Percentiles rank a stretch among this genome's conserved stretches.
These are phyloP conservation scores for Zygotorulaspora chibaensis DNA, from an alignment of 805 yeast genomes.

Conservation along the genomic window DNA sequence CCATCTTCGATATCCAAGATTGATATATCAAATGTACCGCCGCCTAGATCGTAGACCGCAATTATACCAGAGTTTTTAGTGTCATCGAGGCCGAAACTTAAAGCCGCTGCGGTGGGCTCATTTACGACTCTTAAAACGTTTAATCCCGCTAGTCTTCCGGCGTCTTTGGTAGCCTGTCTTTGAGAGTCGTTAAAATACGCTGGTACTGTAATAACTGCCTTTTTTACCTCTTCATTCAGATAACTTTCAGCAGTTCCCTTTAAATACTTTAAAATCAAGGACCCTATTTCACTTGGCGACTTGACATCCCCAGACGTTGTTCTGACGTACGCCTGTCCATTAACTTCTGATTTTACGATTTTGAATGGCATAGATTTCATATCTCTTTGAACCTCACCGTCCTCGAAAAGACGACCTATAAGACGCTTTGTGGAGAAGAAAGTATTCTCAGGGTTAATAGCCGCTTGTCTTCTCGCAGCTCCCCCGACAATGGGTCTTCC, in stretches of 20 bases:
- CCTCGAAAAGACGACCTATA: constrained; percentile 68
- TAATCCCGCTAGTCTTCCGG: constrained; percentile 72
- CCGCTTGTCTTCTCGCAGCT: constrained; percentile 74
- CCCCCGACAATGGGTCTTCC: constrained; percentile 51
- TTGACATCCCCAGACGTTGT: constrained; percentile 39
- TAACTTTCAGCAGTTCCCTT: constrained; percentile 60
- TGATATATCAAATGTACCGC: constrained; percentile 82
- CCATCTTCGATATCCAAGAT: constrained; percentile 74
- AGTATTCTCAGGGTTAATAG: constrained; percentile 70
- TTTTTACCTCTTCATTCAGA: constrained; percentile 48
- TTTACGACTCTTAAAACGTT: constrained; percentile 72
- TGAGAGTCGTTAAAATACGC: constrained; percentile 81
- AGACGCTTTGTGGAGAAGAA: constrained; percentile 78
- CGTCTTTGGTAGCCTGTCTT: constrained; percentile 77
- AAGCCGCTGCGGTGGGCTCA: constrained; percentile 84
- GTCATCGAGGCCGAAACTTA: constrained; percentile 68
- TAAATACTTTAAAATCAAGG: constrained; percentile 60
- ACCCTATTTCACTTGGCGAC: constrained; percentile 72
- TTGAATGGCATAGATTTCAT: constrained; percentile 57
- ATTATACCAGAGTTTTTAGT: constrained; percentile 36
- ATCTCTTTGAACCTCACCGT: constrained; percentile 67
- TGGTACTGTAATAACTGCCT: constrained; percentile 81
- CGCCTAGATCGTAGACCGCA: constrained; percentile 70
- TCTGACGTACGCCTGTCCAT: constrained; percentile 67
- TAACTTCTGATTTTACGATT: constrained; percentile 48